phyloP scores from a whole-genome alignment of 768 basidiomycete genomes.

The Trametes cinnabarina region DNA sequence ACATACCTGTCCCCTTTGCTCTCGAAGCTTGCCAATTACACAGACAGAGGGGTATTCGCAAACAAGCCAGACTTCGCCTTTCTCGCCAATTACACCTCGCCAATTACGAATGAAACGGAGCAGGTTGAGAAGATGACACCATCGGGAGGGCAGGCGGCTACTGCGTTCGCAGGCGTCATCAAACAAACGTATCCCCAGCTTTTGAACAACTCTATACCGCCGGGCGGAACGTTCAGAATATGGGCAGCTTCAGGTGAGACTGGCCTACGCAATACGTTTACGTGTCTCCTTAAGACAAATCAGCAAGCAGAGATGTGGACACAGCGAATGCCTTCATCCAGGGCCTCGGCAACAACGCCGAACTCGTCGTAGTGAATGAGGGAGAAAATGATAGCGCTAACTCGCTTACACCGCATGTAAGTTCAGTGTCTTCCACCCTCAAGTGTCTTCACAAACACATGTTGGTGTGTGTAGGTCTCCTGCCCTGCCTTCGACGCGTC shows the following conservation, averaged over 20 bases:
- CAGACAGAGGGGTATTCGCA: conserved; percentile 12
- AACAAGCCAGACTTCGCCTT: conserved; percentile 10
- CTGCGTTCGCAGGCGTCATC: conserved; percentile 19
- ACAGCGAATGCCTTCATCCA: conserved; percentile 13
- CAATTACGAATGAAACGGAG: conserved; percentile 17
- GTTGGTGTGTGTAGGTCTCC: neutral
- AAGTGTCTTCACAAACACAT: neutral
- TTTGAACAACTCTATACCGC: neutral
- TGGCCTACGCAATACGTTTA: too few species aligned
- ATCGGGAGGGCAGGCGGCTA: conserved; percentile 12
- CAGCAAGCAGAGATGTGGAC: conserved; percentile 17
- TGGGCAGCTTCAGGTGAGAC: conserved; percentile 20
- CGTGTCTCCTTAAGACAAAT: too few species aligned
- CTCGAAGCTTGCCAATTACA: conserved; percentile 16
- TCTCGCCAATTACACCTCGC: conserved; percentile 15
- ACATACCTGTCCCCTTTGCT: conserved; percentile 18
- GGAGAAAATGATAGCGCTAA: conserved; percentile 18
- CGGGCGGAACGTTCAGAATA: conserved; percentile 3
- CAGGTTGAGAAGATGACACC: conserved; percentile 22
- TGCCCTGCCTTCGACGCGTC: conserved; percentile 17
- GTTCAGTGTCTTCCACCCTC: neutral
- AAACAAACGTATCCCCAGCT: conserved; percentile 9
- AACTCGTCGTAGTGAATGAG: conserved; percentile 15
- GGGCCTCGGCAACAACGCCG: conserved; percentile 7
- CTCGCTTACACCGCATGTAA: conserved; percentile 20